phyloP scores from a whole-genome alignment of 1,284 basidiomycete genomes.

The Gomphus bonarii region DNA sequence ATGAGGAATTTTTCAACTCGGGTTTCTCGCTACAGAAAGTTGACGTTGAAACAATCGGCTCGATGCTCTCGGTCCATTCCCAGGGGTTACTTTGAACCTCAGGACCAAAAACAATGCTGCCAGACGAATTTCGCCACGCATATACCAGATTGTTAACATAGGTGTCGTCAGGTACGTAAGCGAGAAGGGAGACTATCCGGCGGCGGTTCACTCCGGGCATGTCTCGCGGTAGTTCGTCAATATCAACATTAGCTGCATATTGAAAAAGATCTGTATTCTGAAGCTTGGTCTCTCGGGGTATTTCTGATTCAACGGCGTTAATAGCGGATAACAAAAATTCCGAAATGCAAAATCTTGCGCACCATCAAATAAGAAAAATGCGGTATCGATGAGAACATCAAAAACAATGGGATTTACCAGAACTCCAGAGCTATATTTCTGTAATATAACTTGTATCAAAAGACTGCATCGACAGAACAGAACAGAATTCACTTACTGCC shows the following conservation, averaged over 20 bases:
- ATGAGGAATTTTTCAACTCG: slow-evolving; percentile 51
- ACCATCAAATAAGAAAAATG: slow-evolving; percentile 68
- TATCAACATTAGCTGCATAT: slow-evolving; percentile 43
- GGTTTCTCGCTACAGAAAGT: slow-evolving; percentile 20
- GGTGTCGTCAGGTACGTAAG: slow-evolving; percentile 37
- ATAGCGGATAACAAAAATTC: background rate
- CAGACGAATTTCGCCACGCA: slow-evolving; percentile 38
- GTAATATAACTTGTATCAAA: slow-evolving; percentile 10
- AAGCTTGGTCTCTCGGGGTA: slow-evolving; percentile 46
- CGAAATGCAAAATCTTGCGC: slow-evolving; percentile 14
- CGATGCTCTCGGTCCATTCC: slow-evolving; percentile 77
- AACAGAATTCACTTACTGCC: slow-evolving; percentile 34
- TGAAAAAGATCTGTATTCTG: slow-evolving; percentile 45
- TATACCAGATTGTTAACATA: slow-evolving; percentile 48
- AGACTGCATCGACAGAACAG: no score
- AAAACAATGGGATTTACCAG: slow-evolving; percentile 46
- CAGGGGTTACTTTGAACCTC: slow-evolving; percentile 65
- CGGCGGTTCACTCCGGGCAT: slow-evolving; percentile 30
- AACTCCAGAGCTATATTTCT: slow-evolving; percentile 43
- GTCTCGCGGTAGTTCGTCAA: slow-evolving; percentile 41
- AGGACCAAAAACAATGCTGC: slow-evolving; percentile 34
- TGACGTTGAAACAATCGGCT: slow-evolving; percentile 28
- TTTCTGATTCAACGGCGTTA: slow-evolving; percentile 33
- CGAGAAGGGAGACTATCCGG: slow-evolving; percentile 32
- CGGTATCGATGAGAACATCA: slow-evolving; percentile 59